Evolutionary conservation across 192 early-diverging fungal genomes (phyloP).

Genomic region (Spizellomyces punctatus): DNA sequence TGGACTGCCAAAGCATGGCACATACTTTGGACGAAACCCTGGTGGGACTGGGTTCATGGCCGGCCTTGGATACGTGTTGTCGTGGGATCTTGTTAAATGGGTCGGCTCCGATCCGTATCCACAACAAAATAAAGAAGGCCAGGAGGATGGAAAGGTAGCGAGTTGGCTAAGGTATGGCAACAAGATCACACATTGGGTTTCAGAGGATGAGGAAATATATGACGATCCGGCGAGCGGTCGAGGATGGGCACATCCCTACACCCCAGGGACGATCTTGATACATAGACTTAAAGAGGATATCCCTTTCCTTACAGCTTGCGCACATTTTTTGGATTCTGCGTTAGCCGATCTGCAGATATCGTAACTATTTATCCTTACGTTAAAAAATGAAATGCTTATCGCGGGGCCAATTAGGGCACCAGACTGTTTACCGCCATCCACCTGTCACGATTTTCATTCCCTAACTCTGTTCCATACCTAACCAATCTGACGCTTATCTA

Average conservation of each 20-base stretch:
- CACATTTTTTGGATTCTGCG: too few species aligned
- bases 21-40: conserved; percentile 32
- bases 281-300: conserved; percentile 30
- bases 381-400: too few species aligned
- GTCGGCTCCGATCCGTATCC: conserved; percentile 18
- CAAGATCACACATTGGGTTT: conserved; percentile 20
- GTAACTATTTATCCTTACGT: too few species aligned
- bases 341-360: too few species aligned
- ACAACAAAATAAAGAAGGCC: conserved; percentile 17
- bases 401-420: too few species aligned
- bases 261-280: conserved; percentile 28
- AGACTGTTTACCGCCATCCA: too few species aligned
- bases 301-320: conserved; percentile 7
- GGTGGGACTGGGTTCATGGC: conserved; percentile 26
- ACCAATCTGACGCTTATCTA: neutral
- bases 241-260: conserved; percentile 33
- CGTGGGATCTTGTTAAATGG: conserved; percentile 35
- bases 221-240: conserved; percentile 18
- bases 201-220: conserved; percentile 27
- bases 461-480: too few species aligned
- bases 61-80: conserved; percentile 39
- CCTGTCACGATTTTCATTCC: too few species aligned
- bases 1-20: conserved; percentile 3
- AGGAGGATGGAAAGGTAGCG: conserved; percentile 31
- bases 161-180: conserved; percentile 16